Base-by-base conservation (phyloP, 2,329 filamentous ascomycete species). In the Colletotrichum phormii region DNA sequence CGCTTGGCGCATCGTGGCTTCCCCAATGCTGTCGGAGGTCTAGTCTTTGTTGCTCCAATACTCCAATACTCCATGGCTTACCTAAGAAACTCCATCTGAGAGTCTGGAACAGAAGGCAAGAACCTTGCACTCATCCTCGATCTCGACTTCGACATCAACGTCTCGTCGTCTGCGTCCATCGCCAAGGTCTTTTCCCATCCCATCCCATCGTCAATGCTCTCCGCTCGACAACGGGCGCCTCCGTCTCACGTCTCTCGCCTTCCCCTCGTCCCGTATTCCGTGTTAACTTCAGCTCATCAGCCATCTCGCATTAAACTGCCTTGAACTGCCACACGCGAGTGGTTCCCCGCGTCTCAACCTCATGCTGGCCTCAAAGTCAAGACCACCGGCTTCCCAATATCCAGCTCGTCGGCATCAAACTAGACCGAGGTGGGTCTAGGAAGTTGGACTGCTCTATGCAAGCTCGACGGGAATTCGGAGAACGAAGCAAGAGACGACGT, bases 311-410 rank as follows among this genome's bases (percentile, higher is more conserved):
- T 59, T 22, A 53, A 26, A 66, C 42, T 24, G 42, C 60, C 61
- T 59, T 18, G 57, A 26, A 66, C 42, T 29, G 51, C 60, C 67
- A 54, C 51, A 55, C 42, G 29, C 37, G 26, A 71, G 37, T 54
- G 51, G 37, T 57, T 60, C 64, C 69, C 64, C 64, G 57, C 58
- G 53, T 68, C 64, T 72, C 58, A 72, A 68, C 57, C 51, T 67
- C 31, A 53, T 62, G 51, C 29, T 37, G 59, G 65, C 29, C 70
- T 70, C 42, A 60, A 72, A 69, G 65, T 55, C 65, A 69, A 72
- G 59, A 26, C 26, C 42, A 15, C 18, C 33, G 33, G 46, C 66
- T 64, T 70, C 70, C 29, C 49, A 33, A 54, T 64, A 31, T 60
- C 60, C 29, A 70, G 60, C 46, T 66, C 24, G 42, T 59, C 54